These are phyloP conservation scores for Corymbia calophylla DNA, from an alignment of 441 rosid genomes.

Conservation along the genomic window DNA sequence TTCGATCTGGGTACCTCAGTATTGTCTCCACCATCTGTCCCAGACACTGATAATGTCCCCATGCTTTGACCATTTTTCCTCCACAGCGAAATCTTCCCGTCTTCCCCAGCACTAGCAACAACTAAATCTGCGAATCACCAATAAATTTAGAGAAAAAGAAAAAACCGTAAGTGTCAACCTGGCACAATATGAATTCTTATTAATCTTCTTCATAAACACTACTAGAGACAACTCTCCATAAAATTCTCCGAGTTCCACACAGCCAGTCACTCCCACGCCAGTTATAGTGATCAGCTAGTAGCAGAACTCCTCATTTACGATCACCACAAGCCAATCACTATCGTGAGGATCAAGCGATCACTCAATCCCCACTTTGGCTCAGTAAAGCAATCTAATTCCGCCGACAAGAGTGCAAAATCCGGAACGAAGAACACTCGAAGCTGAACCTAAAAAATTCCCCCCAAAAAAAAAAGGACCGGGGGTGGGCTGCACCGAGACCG, in stretches of 20 bases:
- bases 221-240: background rate
- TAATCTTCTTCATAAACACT: background rate
- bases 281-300: background rate
- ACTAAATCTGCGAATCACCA: constrained; percentile 57
- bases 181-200: background rate
- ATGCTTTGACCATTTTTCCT: constrained; percentile 70
- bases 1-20: constrained; percentile 36
- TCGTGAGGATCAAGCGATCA: background rate
- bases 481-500: background rate
- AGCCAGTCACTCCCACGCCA: background rate
- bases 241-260: background rate
- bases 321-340: background rate
- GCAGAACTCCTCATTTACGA: background rate
- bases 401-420: background rate
- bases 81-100: constrained; percentile 86
- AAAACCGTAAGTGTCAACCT: background rate
- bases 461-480: background rate
- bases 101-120: constrained; percentile 93
- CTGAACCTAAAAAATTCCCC: background rate
- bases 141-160: background rate
- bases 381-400: background rate
- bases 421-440: background rate
- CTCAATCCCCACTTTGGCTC: background rate
- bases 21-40: constrained; percentile 63
- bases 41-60: constrained; percentile 71